Evolutionary conservation across 192 early-diverging fungal species (phyloP), one percentile per base, ranked within the genome.

Genomic region (Podila clonocystis): DNA sequence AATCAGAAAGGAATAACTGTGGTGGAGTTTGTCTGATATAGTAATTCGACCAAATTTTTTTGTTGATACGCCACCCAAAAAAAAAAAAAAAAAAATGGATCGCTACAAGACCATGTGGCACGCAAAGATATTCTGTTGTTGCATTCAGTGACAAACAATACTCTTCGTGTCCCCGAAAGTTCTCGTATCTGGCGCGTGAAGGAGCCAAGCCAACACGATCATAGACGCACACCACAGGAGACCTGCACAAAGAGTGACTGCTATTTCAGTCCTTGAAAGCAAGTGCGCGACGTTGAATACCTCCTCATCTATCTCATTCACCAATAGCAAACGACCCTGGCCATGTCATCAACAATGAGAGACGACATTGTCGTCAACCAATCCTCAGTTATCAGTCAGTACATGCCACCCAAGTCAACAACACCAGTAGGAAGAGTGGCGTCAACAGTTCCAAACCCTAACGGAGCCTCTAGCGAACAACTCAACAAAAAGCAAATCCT

Each of bases 311-410:
- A 4, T 52, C 50, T 7, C 50, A 55, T 55, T 55, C 22, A 55
- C 22, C 9, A n/a, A 55, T 7, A 55, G 17, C n/a, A 55, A 55
- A 9, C 24, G n/a, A 45, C 41, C 13, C 2, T 55, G n/a, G 12
- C 52, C 52, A 55, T 55, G 52, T 24, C 52, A 22, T 33, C 59
- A 9, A 80, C 77, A 2, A 80, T 80, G 70, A 80, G 65, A 48
- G 77, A 80, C 64, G 77, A 80, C 67, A 80, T 80, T 45, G 77
- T 80, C 67, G 77, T 80, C 57, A 57, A 80, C 77, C 30, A 38
- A 45, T 80, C 77, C 0, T 58, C 70, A 6, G 2, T 80, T 4
- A 52, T 80, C 3, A 60, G 73, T 4, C 77, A 73, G 17, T 80
- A 80, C 31, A 62, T 80, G 15, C 77, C 76, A 36, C 59, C 65